phyloP scores from a whole-genome alignment of 2,329 filamentous ascomycete genomes.

The Lasiodiplodia theobromae region DNA sequence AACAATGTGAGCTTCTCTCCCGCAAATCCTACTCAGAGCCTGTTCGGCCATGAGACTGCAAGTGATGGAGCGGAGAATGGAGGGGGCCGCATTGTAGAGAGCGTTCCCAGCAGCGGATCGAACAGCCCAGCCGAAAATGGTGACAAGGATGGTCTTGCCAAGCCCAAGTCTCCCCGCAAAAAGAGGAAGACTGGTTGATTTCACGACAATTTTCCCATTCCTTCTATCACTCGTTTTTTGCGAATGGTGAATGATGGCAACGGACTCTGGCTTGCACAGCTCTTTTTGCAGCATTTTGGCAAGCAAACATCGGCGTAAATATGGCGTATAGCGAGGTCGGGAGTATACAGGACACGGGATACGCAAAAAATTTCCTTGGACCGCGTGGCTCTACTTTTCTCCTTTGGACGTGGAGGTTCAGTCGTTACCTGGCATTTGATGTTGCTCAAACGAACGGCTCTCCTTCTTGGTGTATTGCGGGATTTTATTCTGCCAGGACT shows the following conservation, averaged over 20 bases:
- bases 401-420: background rate
- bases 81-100: constrained; percentile 41
- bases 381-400: background rate
- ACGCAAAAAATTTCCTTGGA: background rate
- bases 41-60: constrained; percentile 19
- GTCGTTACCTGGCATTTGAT: background rate
- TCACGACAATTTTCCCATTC: background rate
- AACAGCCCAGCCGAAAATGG: constrained; percentile 37
- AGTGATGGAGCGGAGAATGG: constrained; percentile 25
- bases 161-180: constrained; percentile 25
- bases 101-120: constrained; percentile 41
- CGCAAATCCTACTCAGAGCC: background rate
- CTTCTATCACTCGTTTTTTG: background rate
- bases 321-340: background rate
- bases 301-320: constrained; percentile 15
- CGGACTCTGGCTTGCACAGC: background rate
- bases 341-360: background rate
- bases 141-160: background rate
- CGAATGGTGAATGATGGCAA: background rate
- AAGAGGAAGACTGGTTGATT: constrained; percentile 27
- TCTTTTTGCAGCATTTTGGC: background rate
- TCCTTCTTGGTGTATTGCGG: background rate
- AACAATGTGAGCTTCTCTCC: constrained; percentile 32
- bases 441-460: background rate
- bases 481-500: background rate